Conservation (phyloP, 2,329 filamentous ascomycete genomes). For the Cercospora brassicicola region DNA sequence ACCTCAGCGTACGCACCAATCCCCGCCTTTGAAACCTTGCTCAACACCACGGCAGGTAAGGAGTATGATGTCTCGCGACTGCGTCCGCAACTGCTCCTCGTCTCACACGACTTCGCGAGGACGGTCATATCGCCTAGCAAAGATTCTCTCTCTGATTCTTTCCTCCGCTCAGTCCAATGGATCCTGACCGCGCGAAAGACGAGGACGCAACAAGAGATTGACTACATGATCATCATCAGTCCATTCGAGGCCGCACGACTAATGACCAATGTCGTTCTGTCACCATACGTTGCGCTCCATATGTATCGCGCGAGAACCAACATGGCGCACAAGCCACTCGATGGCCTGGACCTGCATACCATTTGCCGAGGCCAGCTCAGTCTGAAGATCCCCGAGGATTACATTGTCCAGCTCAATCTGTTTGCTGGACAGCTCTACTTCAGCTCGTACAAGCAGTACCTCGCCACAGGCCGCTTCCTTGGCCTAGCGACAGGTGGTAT, state of each 20-base stretch:
- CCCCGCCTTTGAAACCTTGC: conserved; percentile 17
- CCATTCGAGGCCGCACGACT: conserved; percentile 61
- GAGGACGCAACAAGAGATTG: conserved; percentile 45
- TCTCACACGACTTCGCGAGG: conserved; percentile 14
- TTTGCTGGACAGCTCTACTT: conserved; percentile 71
- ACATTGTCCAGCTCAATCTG: conserved; percentile 58
- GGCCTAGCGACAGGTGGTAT: conserved; percentile 43
- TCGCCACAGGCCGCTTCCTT: conserved; percentile 52
- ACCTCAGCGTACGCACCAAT: conserved; percentile 20
- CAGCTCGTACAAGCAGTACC: conserved; percentile 56
- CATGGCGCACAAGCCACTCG: conserved; percentile 43
- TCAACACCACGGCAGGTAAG: conserved; percentile 12
- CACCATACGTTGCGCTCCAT: conserved; percentile 41
- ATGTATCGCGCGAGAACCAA: conserved; percentile 54
- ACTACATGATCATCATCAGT: conserved; percentile 57
- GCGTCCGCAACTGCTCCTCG: background rate
- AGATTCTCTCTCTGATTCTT: conserved; percentile 45
- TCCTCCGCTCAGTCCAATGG: conserved; percentile 57
- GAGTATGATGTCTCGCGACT: conserved; percentile 14
- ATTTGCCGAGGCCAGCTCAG: conserved; percentile 32
- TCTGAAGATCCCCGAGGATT: conserved; percentile 25
- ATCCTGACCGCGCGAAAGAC: conserved; percentile 34
- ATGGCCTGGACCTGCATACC: conserved; percentile 50
- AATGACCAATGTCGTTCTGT: conserved; percentile 43
- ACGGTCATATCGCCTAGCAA: conserved; percentile 4